Conservation (phyloP, 257 asterid species). For the Knoxia roxburghii region DNA sequence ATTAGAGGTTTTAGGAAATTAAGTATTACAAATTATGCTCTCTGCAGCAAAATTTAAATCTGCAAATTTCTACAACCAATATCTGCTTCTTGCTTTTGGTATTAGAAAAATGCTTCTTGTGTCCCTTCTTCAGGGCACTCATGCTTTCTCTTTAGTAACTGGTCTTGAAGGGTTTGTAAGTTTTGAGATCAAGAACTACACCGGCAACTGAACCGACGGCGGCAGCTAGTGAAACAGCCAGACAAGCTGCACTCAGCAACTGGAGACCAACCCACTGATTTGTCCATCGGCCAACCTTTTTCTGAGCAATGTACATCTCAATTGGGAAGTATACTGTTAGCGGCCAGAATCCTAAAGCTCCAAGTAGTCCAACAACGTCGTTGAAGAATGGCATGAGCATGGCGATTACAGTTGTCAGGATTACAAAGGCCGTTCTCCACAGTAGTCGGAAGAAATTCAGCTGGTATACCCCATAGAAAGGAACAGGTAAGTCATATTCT, state of each 20-base stretch:
- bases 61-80: background rate
- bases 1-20: background rate
- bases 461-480: conserved; percentile 29
- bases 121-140: no score
- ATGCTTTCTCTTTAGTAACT: conserved; percentile 15
- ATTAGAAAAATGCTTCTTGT: background rate
- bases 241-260: conserved; percentile 35
- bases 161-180: conserved; percentile 42
- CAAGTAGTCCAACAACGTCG: conserved; percentile 40
- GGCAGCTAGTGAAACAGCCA: conserved; percentile 32
- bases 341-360: conserved; percentile 51
- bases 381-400: conserved; percentile 44
- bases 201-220: conserved; percentile 40
- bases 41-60: background rate
- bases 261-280: conserved; percentile 32
- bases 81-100: background rate
- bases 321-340: conserved; percentile 39
- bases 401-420: conserved; percentile 33
- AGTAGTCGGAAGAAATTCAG: conserved; percentile 32
- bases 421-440: conserved; percentile 35
- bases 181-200: conserved; percentile 32
- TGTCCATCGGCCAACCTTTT: conserved; percentile 31
- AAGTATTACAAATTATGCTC: background rate
- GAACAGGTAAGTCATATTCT: conserved; percentile 28
- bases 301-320: conserved; percentile 41